Conservation (phyloP, 225 moss, liverwort and hornwort genomes). For the Pseudisothecium myosuroides region DNA sequence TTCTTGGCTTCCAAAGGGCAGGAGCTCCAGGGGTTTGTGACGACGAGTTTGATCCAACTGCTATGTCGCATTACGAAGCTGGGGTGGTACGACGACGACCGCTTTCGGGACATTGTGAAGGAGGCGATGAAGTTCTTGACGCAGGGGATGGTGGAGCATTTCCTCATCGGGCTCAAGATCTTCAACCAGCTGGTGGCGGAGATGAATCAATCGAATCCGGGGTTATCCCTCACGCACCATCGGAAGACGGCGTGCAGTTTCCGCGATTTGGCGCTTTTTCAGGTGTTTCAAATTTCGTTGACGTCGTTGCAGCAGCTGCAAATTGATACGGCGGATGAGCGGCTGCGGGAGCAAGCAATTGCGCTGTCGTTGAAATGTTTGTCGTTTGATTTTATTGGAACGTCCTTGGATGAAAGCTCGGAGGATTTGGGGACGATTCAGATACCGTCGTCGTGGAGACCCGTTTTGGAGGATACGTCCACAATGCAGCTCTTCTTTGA, state of each 20-base stretch:
- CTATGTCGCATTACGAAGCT: slow-evolving; percentile 60
- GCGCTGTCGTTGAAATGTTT: slow-evolving; percentile 42
- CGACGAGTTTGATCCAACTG: slow-evolving; percentile 43
- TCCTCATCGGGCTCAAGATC: slow-evolving; percentile 57
- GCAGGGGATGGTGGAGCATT: slow-evolving; percentile 58
- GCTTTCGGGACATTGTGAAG: slow-evolving; percentile 53
- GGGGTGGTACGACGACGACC: slow-evolving; percentile 59
- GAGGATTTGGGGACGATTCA: slow-evolving; percentile 62
- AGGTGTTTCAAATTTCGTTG: slow-evolving; percentile 55
- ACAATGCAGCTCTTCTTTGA: slow-evolving; percentile 67
- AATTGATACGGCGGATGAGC: slow-evolving; percentile 43
- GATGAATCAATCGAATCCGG: slow-evolving; percentile 57
- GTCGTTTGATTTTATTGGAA: slow-evolving; percentile 54
- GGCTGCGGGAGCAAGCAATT: slow-evolving; percentile 53
- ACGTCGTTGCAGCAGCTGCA: slow-evolving; percentile 44
- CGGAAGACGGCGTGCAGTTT: slow-evolving; percentile 55
- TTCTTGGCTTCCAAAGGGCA: slow-evolving; percentile 43
- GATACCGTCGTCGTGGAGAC: slow-evolving; percentile 50
- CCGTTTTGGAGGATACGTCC: slow-evolving; percentile 41
- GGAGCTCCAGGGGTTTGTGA: slow-evolving; percentile 42
- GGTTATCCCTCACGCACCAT: slow-evolving; percentile 40
- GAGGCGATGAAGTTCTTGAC: slow-evolving; percentile 59
- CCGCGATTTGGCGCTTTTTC: slow-evolving; percentile 40
- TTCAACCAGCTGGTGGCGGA: slow-evolving; percentile 59
- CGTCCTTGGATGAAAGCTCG: slow-evolving; percentile 49